Conservation (phyloP, 129 eudicot species). For the Flaveria bidentis region DNA sequence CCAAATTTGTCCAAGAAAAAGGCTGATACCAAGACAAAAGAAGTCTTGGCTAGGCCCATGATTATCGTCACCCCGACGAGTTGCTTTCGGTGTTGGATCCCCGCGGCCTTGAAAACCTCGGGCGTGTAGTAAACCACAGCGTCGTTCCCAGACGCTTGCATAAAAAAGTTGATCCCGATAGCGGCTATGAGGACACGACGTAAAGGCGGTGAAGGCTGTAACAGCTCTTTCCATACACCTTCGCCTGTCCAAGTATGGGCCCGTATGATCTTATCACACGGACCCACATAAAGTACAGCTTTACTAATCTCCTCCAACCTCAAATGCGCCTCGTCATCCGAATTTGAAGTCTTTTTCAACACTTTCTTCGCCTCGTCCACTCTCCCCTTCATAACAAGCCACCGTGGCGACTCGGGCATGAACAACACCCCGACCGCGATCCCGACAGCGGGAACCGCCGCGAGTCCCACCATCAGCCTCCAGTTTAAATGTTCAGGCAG, state of each 20-base stretch:
- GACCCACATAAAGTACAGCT: slow-evolving; percentile 33
- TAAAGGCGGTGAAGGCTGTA: slow-evolving; percentile 46
- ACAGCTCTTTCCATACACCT: slow-evolving; percentile 73
- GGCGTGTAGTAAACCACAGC: slow-evolving; percentile 91
- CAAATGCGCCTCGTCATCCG: slow-evolving; percentile 52
- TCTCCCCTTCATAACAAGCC: slow-evolving; percentile 80
- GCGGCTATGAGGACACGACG: slow-evolving; percentile 72
- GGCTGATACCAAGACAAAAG: slow-evolving; percentile 65
- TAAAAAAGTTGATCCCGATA: slow-evolving; percentile 82
- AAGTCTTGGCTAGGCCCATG: slow-evolving; percentile 73
- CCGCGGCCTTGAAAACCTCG: slow-evolving; percentile 66
- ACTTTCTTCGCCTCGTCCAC: slow-evolving; percentile 51
- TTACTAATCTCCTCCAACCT: slow-evolving; percentile 60
- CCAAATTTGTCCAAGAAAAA: slow-evolving; percentile 69
- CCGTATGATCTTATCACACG: slow-evolving; percentile 15
- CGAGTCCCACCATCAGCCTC: slow-evolving; percentile 80
- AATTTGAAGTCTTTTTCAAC: slow-evolving; percentile 43
- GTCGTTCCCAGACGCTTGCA: slow-evolving; percentile 95
- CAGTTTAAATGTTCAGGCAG: slow-evolving; percentile 51
- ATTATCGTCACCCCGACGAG: slow-evolving; percentile 69
- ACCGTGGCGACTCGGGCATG: slow-evolving; percentile 97
- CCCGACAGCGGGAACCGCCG: slow-evolving; percentile 66
- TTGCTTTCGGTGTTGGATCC: slow-evolving; percentile 44
- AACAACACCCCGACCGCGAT: slow-evolving; percentile 53
- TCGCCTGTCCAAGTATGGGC: slow-evolving; percentile 48